Evolutionary conservation across 495 filamentous ascomycete species (phyloP).

Genomic region (Lindgomyces ingoldianus): DNA sequence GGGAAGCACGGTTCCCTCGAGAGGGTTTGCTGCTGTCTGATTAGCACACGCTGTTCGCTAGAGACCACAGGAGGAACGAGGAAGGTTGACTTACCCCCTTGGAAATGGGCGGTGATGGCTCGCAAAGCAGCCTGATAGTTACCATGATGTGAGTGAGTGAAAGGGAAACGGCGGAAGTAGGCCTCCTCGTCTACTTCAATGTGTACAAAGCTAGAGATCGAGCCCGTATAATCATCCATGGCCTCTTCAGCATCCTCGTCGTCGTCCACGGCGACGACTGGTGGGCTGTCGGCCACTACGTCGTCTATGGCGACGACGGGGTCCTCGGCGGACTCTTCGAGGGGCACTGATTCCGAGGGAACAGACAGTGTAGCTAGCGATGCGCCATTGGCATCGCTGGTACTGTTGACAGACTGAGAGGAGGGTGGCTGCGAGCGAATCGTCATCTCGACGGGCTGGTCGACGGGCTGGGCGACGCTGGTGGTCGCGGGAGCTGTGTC

Average conservation of each 20-base stretch:
- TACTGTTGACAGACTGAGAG: conserved; percentile 14
- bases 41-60: conserved; percentile 4
- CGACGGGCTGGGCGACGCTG: conserved; percentile 38
- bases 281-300: conserved; percentile 30
- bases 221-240: conserved; percentile 22
- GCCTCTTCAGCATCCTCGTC: conserved; percentile 36
- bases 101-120: conserved; percentile 19
- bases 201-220: conserved; percentile 21
- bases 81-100: conserved; percentile 1
- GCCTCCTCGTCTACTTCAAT: conserved; percentile 32
- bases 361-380: conserved; percentile 3
- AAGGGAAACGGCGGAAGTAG: conserved; percentile 26
- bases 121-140: conserved; percentile 22
- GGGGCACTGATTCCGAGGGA: conserved; percentile 20
- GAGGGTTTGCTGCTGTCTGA: conserved; percentile 31
- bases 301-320: conserved; percentile 23
- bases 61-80: background rate
- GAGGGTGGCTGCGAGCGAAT: conserved; percentile 50
- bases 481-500: conserved; percentile 27
- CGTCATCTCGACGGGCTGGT: conserved; percentile 52
- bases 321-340: conserved; percentile 16
- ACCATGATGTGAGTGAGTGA: conserved; percentile 8
- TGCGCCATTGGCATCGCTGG: conserved; percentile 14
- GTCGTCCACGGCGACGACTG: conserved; percentile 39
- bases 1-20: conserved; percentile 37